phyloP scores from a whole-genome alignment of 192 early-diverging fungal genomes.

The Podila clonocystis region DNA sequence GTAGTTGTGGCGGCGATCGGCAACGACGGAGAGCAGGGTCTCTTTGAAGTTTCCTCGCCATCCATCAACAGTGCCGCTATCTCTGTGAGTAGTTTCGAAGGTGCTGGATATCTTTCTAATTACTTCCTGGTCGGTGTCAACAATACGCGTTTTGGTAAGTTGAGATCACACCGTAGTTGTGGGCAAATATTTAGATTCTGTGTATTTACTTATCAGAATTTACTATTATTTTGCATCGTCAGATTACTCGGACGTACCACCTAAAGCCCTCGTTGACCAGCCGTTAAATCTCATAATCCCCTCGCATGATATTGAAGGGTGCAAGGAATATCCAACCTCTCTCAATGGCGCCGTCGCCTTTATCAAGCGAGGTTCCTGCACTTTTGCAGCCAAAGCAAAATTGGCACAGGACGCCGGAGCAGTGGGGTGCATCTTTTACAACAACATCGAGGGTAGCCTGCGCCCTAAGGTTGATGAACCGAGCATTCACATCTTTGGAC shows the following conservation, averaged over 20 bases:
- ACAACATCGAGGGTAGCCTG: conserved; percentile 42
- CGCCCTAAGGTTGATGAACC: conserved; percentile 20
- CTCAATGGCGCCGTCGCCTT: conserved; percentile 63
- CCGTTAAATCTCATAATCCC: conserved; percentile 54
- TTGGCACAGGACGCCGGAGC: conserved; percentile 68
- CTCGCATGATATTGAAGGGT: conserved; percentile 35
- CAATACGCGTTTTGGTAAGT: conserved; percentile 25
- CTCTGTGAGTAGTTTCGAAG: conserved; percentile 68
- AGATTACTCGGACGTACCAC: conserved; percentile 47
- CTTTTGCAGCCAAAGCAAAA: conserved; percentile 52
- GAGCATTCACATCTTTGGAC: conserved; percentile 63
- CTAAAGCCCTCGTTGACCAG: conserved; percentile 23
- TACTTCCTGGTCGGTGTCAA: conserved; percentile 33
- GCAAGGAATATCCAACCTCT: conserved; percentile 5
- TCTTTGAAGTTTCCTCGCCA: conserved; percentile 66
- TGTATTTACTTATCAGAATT: too few relatives aligned
- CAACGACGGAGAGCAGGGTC: conserved; percentile 71
- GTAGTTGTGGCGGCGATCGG: conserved; percentile 70
- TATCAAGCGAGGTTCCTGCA: conserved; percentile 74
- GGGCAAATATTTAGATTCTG: too few relatives aligned
- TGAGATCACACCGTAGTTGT: too few relatives aligned
- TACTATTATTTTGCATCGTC: too few relatives aligned
- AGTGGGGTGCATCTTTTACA: conserved; percentile 72
- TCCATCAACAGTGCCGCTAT: conserved; percentile 63
- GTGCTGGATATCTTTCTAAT: conserved; percentile 41